Conservation (phyloP, 345 rosid genomes). For the Lepidium africanum region DNA sequence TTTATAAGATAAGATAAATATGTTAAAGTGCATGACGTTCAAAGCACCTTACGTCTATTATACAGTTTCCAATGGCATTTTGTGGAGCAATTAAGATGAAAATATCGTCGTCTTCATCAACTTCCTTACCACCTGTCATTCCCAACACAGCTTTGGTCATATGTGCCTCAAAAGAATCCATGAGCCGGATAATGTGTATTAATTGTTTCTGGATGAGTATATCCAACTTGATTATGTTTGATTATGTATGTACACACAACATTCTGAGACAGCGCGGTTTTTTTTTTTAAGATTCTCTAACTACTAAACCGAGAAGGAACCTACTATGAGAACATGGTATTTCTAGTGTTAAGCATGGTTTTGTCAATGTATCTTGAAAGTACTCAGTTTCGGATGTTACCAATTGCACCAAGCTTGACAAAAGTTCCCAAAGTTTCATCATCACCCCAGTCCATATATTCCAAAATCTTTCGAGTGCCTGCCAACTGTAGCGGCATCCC, state of each 20-base stretch:
- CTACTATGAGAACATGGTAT: background rate
- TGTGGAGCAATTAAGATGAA: conserved; percentile 93
- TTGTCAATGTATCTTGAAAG: background rate
- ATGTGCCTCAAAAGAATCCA: background rate
- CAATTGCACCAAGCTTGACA: conserved; percentile 77
- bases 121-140: conserved; percentile 67
- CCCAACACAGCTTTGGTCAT: background rate
- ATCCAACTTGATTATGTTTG: background rate
- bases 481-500: conserved; percentile 98
- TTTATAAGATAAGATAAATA: background rate
- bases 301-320: background rate
- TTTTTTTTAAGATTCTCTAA: conserved; percentile 1
- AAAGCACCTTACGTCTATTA: conserved; percentile 61
- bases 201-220: background rate
- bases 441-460: conserved; percentile 96
- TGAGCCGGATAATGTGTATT: background rate
- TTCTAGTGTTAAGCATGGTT: background rate
- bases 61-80: conserved; percentile 94
- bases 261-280: too few relatives aligned
- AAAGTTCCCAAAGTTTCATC: conserved; percentile 78
- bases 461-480: conserved; percentile 82
- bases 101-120: conserved; percentile 79
- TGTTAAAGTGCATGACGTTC: background rate
- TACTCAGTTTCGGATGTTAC: conserved; percentile 28
- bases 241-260: background rate